These are phyloP conservation scores for Delonix regia DNA, from an alignment of 306 rosid species.

Conservation along the genomic window DNA sequence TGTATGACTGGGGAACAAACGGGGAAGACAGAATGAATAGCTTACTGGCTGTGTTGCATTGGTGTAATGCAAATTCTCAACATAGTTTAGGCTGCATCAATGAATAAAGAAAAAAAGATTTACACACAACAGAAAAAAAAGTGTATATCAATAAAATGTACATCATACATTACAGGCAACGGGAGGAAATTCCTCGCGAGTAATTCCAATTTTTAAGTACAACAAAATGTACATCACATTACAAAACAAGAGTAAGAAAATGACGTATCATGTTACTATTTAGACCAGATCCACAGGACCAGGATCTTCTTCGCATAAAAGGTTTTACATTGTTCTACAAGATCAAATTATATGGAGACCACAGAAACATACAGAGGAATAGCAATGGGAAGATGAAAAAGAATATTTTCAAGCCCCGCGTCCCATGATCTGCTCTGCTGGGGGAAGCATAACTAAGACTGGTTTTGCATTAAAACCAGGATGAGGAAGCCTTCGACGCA, in stretches of 20 bases:
- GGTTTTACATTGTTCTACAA: conserved; percentile 8
- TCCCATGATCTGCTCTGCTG: conserved; percentile 81
- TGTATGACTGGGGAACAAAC: background rate
- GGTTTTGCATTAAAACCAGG: conserved; percentile 84
- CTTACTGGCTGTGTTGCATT: background rate
- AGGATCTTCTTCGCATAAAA: conserved; percentile 2
- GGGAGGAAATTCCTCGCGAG: background rate
- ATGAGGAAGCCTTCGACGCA: conserved; percentile 85
- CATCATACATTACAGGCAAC: background rate
- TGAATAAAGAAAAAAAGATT: background rate
- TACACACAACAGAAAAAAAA: background rate
- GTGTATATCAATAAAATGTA: background rate
- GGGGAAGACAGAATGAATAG: background rate
- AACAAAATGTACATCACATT: background rate
- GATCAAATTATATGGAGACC: background rate
- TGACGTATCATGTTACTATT: conserved; percentile 27
- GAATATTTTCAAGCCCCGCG: conserved; percentile 55
- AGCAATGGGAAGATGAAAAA: background rate
- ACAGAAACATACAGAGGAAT: conserved; percentile 35
- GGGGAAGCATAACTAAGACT: conserved; percentile 80
- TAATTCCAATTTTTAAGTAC: background rate
- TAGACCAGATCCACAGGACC: conserved; percentile 18
- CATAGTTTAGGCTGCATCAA: background rate
- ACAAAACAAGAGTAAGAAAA: conserved; percentile 25
- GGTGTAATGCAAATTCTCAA: background rate